Percentiles rank a stretch among this genome's conserved stretches.
These are phyloP conservation scores for Quercus suber DNA, from an alignment of 306 rosid species.

Conservation along the genomic window DNA sequence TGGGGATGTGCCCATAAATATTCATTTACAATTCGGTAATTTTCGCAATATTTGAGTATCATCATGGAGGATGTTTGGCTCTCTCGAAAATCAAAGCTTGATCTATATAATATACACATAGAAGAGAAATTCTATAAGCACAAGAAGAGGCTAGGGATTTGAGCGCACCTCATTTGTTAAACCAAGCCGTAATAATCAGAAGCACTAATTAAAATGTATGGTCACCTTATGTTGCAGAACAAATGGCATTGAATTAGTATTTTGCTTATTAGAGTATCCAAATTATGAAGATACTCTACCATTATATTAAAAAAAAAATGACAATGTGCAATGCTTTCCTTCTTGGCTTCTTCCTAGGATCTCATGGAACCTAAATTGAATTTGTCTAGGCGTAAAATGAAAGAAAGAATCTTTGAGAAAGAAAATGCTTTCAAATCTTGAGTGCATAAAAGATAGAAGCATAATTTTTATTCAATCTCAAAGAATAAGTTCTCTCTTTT, in stretches of 20 bases:
- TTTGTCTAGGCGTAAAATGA: conserved; percentile 32
- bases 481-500: conserved; percentile 31
- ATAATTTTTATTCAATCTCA: neutral
- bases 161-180: neutral
- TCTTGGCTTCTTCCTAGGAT: neutral
- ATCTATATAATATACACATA: neutral
- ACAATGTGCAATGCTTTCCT: too few species aligned
- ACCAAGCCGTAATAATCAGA: too few species aligned
- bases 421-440: conserved; percentile 21
- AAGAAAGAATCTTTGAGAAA: conserved; percentile 41
- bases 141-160: neutral
- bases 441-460: conserved; percentile 15
- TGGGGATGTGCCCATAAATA: too few species aligned
- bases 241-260: neutral
- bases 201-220: too few species aligned
- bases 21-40: neutral
- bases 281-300: too few species aligned
- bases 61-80: conserved; percentile 22
- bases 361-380: conserved; percentile 27
- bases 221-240: too few species aligned
- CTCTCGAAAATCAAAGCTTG: neutral
- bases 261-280: neutral
- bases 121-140: neutral
- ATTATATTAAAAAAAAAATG: too few species aligned
- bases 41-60: neutral